Evolutionary conservation across 2,329 filamentous ascomycete genomes (phyloP).

Genomic region (Ophiostoma tasmaniense): DNA sequence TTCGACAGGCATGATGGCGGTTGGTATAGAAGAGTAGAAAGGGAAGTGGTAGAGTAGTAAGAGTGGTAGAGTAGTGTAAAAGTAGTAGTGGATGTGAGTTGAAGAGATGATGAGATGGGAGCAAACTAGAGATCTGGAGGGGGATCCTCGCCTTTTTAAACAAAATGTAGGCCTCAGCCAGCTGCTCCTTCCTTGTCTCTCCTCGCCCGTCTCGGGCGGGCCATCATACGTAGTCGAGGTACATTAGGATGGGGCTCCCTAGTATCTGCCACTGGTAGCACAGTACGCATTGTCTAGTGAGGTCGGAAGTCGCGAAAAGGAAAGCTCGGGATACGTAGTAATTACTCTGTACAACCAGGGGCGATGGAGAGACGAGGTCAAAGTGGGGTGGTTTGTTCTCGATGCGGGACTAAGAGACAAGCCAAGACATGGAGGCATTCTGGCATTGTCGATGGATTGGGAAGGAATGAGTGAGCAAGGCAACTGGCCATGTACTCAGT

Average conservation of each 20-base stretch:
- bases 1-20: conserved; percentile 41
- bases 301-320: not conserved
- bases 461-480: not conserved
- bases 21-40: not conserved
- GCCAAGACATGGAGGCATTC: not conserved
- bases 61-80: not conserved
- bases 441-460: not conserved
- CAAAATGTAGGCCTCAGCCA: not conserved
- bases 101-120: not conserved
- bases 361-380: not conserved
- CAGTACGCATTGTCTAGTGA: not conserved
- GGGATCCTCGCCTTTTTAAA: not conserved
- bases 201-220: not conserved
- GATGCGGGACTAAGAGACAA: not conserved
- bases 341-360: not conserved
- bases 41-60: not conserved
- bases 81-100: not conserved
- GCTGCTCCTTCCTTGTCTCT: not conserved
- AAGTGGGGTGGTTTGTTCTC: not conserved
- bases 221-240: not conserved
- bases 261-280: too few species aligned
- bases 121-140: not conserved
- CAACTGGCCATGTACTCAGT: too few species aligned
- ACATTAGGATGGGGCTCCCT: not conserved
- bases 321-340: not conserved